These are phyloP conservation scores for Penicillium cataractarum DNA, from an alignment of 495 filamentous ascomycete genomes.

Conservation along the genomic window DNA sequence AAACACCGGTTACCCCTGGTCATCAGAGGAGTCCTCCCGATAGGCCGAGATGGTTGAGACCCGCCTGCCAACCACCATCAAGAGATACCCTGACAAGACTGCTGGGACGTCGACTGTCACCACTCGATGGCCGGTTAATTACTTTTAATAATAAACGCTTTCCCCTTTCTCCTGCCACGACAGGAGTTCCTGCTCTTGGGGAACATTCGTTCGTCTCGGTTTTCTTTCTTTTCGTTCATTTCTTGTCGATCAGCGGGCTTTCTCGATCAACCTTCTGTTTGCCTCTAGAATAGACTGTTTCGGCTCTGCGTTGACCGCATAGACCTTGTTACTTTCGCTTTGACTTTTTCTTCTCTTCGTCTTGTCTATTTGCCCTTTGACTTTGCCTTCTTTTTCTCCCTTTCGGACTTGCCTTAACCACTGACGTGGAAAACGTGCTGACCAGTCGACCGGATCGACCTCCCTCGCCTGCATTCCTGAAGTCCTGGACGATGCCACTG, in stretches of 20 bases:
- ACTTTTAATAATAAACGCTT: not conserved
- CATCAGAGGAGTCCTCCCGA: conserved; percentile 16
- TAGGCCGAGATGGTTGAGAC: conserved; percentile 13
- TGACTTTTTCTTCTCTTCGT: not conserved
- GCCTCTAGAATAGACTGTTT: conserved; percentile 7
- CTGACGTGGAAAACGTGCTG: conserved; percentile 7
- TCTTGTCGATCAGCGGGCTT: conserved; percentile 19
- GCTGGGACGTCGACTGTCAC: conserved; percentile 5
- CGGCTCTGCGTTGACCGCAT: conserved; percentile 11
- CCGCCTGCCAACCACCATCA: conserved; percentile 9
- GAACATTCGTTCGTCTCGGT: conserved; percentile 7
- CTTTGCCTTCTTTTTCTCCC: not conserved
- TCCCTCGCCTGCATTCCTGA: conserved; percentile 28
- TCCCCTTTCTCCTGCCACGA: conserved; percentile 12
- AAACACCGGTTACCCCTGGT: conserved; percentile 22
- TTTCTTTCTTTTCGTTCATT: conserved; percentile 4
- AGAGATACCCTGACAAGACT: conserved; percentile 2
- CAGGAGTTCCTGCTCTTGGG: conserved; percentile 13
- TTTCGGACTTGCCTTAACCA: not conserved
- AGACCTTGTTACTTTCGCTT: conserved; percentile 10
- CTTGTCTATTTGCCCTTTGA: not conserved
- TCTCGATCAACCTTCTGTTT: not conserved
- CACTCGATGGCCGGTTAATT: not conserved
- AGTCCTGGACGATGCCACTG: conserved; percentile 26
- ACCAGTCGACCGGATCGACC: not conserved